Evolutionary conservation across 805 yeast genomes (phyloP).

Genomic region (Hanseniaspora vineae): DNA sequence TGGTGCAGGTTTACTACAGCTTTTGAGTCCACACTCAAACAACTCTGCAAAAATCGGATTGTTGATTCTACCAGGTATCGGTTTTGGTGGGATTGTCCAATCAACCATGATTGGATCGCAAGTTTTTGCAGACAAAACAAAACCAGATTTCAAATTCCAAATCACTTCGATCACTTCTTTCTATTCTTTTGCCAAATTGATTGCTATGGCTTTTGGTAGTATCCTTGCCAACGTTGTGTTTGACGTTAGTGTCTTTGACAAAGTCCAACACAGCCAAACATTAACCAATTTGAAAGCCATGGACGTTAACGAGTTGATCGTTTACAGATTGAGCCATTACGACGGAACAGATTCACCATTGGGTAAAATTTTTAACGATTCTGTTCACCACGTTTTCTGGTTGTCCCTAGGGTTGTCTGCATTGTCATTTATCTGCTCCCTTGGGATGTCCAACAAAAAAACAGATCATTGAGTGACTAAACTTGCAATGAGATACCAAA

Average conservation of each 20-base stretch:
- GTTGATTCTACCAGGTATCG: constrained; percentile 26
- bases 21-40: constrained; percentile 21
- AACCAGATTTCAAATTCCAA: constrained; percentile 10
- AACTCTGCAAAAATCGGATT: constrained; percentile 23
- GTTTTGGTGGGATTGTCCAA: constrained; percentile 26
- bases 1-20: constrained; percentile 24
- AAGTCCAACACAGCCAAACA: constrained; percentile 4
- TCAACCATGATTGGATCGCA: constrained; percentile 22
- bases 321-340: constrained; percentile 10
- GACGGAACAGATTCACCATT: constrained; percentile 11
- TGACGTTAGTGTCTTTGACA: constrained; percentile 11
- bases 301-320: constrained; percentile 11
- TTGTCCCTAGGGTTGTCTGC: constrained; percentile 12
- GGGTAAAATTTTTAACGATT: constrained; percentile 9
- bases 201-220: constrained; percentile 17
- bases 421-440: constrained; percentile 9
- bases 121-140: constrained; percentile 11
- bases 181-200: constrained; percentile 13
- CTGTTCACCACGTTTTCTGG: constrained; percentile 13
- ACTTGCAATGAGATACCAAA: too few relatives aligned
- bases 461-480: not conserved
- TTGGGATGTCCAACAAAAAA: constrained; percentile 11
- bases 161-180: constrained; percentile 16
- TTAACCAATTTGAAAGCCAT: constrained; percentile 4
- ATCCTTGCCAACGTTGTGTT: constrained; percentile 15